Evolutionary conservation across 1,284 basidiomycete genomes (phyloP).

Genomic region (Boletus holoroseus): DNA sequence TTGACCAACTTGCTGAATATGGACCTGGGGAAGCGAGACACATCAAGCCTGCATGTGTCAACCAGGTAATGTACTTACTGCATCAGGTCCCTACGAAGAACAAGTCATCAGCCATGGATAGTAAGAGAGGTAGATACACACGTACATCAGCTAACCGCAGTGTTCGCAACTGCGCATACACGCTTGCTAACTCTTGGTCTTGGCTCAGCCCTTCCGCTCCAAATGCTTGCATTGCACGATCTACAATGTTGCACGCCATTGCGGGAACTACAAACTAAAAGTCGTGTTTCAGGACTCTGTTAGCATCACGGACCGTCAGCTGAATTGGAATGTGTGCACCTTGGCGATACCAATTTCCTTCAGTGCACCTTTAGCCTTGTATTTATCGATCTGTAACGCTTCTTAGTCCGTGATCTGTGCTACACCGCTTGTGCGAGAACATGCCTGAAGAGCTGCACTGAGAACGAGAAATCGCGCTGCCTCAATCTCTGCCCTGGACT

Average conservation of each 20-base stretch:
- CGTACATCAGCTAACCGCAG: constrained; percentile 86
- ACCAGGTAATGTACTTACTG: constrained; percentile 36
- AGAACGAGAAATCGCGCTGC: constrained; percentile 81
- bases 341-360: constrained; percentile 98
- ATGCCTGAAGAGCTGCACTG: constrained; percentile 83
- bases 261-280: constrained; percentile 83
- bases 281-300: constrained; percentile 8
- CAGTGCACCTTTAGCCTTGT: constrained; percentile 88
- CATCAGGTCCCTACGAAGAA: constrained; percentile 72
- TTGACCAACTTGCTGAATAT: constrained; percentile 91
- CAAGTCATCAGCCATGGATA: constrained; percentile 2
- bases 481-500: constrained; percentile 91
- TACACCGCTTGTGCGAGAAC: constrained; percentile 8
- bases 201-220: constrained; percentile 94
- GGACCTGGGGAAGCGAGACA: constrained; percentile 51
- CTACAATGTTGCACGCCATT: constrained; percentile 84
- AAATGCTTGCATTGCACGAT: constrained; percentile 91
- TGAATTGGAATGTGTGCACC: constrained; percentile 38
- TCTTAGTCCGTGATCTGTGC: constrained; percentile 5
- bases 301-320: neutral
- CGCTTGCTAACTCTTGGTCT: constrained; percentile 77
- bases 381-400: constrained; percentile 74
- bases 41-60: constrained; percentile 6
- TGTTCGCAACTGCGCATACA: constrained; percentile 80
- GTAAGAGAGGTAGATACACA: constrained; percentile 18